phyloP scores from a whole-genome alignment of 1,284 basidiomycete genomes.

The Butyriboletus regius region DNA sequence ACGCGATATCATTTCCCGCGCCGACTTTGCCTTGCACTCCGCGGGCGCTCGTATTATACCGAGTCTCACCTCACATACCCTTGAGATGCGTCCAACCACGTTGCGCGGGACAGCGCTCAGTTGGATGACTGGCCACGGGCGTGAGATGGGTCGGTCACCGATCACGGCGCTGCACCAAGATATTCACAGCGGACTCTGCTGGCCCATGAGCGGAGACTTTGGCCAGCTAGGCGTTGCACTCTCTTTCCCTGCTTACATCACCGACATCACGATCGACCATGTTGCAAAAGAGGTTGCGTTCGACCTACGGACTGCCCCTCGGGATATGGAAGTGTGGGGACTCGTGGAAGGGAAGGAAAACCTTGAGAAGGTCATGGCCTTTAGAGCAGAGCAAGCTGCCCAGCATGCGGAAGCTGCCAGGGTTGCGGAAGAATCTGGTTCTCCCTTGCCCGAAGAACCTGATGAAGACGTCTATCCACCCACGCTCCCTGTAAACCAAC shows the following conservation, averaged over 20 bases:
- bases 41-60: constrained; percentile 78
- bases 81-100: constrained; percentile 53
- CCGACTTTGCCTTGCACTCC: constrained; percentile 82
- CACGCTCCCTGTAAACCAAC: constrained; percentile 47
- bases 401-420: constrained; percentile 30
- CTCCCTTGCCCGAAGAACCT: constrained; percentile 33
- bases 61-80: constrained; percentile 69
- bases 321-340: constrained; percentile 83
- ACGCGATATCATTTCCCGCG: constrained; percentile 71
- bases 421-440: constrained; percentile 36
- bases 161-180: constrained; percentile 81
- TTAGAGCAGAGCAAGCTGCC: constrained; percentile 39
- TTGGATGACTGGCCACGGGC: constrained; percentile 53
- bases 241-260: constrained; percentile 59
- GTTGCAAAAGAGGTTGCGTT: constrained; percentile 70
- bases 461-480: constrained; percentile 41
- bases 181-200: constrained; percentile 76
- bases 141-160: constrained; percentile 69
- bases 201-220: constrained; percentile 75
- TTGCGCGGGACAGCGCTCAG: constrained; percentile 43
- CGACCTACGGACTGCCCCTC: constrained; percentile 74
- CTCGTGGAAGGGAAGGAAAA: constrained; percentile 73
- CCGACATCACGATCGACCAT: constrained; percentile 84
- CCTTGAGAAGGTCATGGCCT: constrained; percentile 48
- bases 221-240: constrained; percentile 81